Evolutionary conservation across 1,139 yeast genomes (phyloP).

Genomic region (Scheffersomyces segobiensis): DNA sequence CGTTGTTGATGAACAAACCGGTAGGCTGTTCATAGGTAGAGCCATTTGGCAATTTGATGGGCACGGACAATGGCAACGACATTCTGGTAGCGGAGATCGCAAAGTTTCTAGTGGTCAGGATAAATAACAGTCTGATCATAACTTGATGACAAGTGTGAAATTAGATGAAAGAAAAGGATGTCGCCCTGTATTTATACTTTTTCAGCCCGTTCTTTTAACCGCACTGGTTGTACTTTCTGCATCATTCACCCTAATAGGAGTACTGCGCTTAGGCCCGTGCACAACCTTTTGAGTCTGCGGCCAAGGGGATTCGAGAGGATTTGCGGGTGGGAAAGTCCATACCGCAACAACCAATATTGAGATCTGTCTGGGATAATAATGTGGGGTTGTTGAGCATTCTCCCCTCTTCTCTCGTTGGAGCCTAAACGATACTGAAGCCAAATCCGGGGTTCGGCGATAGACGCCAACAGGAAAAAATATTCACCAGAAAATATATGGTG

Average conservation of each 20-base stretch:
- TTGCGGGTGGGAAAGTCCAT: not conserved
- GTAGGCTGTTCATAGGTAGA: slow-evolving; percentile 36
- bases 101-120: not conserved
- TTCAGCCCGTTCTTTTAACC: not conserved
- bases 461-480: not conserved
- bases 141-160: not conserved
- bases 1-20: slow-evolving; percentile 21
- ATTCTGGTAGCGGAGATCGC: not conserved
- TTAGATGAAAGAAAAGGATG: not conserved
- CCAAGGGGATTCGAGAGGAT: not conserved
- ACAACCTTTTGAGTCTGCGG: not conserved
- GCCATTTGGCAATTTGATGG: slow-evolving; percentile 64
- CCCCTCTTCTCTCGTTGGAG: not conserved
- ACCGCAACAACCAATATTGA: not conserved
- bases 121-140: not conserved
- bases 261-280: not conserved
- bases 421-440: not conserved
- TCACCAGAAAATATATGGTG: not conserved
- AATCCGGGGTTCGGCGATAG: not conserved
- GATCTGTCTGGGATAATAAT: not conserved
- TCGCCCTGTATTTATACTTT: not conserved
- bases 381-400: not conserved
- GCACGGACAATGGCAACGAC: slow-evolving; percentile 43
- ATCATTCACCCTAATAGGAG: not conserved
- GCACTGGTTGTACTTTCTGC: not conserved